Conservation (phyloP, 164 flowering plant species). For the Berberis vulgaris region DNA sequence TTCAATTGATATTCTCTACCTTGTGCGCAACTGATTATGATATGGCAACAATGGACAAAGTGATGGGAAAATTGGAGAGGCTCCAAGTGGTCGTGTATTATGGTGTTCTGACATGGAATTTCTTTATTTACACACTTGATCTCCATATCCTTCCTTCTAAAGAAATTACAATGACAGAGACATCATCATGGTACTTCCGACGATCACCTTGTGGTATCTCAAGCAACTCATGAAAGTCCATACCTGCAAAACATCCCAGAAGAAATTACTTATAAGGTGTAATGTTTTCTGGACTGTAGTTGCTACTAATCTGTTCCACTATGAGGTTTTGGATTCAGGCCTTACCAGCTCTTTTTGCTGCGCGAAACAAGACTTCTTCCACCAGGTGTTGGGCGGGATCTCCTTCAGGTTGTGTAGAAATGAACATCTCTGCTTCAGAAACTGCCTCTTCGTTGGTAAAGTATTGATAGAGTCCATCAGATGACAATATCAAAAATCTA, state of each 20-base stretch:
- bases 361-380: constrained; percentile 73
- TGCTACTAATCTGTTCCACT: not conserved
- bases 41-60: not conserved
- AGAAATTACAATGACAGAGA: constrained; percentile 65
- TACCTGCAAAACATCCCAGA: constrained; percentile 29
- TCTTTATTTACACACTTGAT: constrained; percentile 50
- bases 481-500: constrained; percentile 66
- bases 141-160: constrained; percentile 80
- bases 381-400: constrained; percentile 96
- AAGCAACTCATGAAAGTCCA: constrained; percentile 69
- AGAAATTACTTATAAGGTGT: not conserved
- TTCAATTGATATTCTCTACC: not conserved
- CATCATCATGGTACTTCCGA: constrained; percentile 67
- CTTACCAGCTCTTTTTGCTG: constrained; percentile 85
- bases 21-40: not conserved
- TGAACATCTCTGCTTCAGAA: constrained; percentile 71
- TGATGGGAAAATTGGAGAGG: not conserved
- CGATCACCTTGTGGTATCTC: constrained; percentile 86
- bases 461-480: constrained; percentile 87
- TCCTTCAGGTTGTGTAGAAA: constrained; percentile 64
- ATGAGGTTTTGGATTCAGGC: not conserved
- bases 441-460: constrained; percentile 91
- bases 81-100: not conserved
- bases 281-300: not conserved
- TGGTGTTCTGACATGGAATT: not conserved